A percentile compares a stretch with the other conserved stretches of the same genome.
Conservation (phyloP, 306 rosid species). For the Cicer pinnatifidum region DNA sequence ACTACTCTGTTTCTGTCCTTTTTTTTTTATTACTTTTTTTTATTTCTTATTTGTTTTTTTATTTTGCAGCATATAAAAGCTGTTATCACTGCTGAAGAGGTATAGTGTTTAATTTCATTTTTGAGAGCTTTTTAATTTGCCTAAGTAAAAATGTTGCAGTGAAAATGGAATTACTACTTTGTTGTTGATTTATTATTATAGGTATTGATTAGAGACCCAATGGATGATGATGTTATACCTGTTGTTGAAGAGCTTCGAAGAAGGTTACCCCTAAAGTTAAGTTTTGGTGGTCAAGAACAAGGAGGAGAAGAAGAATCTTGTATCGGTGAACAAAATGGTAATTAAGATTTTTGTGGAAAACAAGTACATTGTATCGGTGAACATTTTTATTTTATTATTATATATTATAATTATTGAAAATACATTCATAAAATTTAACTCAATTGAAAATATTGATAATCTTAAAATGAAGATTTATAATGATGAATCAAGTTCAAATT, state of each 20-base stretch:
- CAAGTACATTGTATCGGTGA: background rate
- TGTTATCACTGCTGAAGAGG: conserved; percentile 83
- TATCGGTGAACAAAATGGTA: conserved; percentile 61
- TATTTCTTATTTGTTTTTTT: conserved; percentile 33
- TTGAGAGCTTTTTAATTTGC: too few species aligned
- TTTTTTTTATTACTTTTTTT: background rate
- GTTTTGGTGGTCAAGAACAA: conserved; percentile 49
- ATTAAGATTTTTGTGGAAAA: background rate
- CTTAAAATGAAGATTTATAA: too few species aligned
- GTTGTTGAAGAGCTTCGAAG: conserved; percentile 71
- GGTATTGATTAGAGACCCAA: conserved; percentile 82
- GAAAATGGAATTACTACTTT: background rate
- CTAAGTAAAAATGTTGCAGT: too few species aligned
- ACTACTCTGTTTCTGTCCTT: background rate
- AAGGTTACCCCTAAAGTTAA: conserved; percentile 50
- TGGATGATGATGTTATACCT: conserved; percentile 67
- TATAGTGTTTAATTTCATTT: background rate
- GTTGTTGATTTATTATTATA: conserved; percentile 16
- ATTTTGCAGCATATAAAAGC: conserved; percentile 82
- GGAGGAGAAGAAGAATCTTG: conserved; percentile 63
- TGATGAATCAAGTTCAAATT: too few species aligned
- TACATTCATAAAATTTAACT: too few species aligned
- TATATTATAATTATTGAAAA: too few species aligned
- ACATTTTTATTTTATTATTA: background rate
- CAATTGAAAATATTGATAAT: too few species aligned